These are phyloP conservation scores for Solanum tarijense DNA, from an alignment of 257 asterid species.

Conservation along the genomic window DNA sequence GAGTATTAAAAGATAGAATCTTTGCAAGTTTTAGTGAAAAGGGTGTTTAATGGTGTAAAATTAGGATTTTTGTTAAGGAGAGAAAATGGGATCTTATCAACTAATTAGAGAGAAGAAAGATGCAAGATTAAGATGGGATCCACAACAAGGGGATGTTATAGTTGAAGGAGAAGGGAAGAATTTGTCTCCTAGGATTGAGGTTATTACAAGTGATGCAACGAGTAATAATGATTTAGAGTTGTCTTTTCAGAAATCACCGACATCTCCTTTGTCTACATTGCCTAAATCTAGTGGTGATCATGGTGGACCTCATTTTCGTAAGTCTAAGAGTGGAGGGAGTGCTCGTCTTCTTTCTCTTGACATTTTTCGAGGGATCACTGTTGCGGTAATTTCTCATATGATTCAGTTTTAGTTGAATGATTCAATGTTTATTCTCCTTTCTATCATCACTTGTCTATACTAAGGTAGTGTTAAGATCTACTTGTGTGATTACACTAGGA, in stretches of 20 bases:
- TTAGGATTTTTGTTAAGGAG: background rate
- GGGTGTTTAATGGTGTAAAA: background rate
- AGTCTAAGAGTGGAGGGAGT: background rate
- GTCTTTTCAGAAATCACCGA: background rate
- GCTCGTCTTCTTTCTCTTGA: slow-evolving; percentile 47
- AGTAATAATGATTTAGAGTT: background rate
- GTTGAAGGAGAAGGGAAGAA: background rate
- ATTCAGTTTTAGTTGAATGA: background rate
- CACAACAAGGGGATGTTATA: background rate
- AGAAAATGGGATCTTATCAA: slow-evolving; percentile 2
- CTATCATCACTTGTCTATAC: background rate
- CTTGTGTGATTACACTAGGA: background rate
- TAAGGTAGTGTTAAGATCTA: background rate
- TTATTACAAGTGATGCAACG: background rate
- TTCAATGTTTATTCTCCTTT: background rate
- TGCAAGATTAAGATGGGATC: slow-evolving; percentile 1
- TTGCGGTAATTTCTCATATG: slow-evolving; percentile 21
- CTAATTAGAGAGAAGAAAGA: background rate
- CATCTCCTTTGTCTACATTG: background rate
- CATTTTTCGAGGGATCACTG: slow-evolving; percentile 50
- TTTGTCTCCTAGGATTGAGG: background rate
- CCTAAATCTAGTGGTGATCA: background rate
- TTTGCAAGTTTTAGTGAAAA: background rate
- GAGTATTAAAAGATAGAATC: background rate
- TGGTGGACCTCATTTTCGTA: background rate